phyloP scores from a whole-genome alignment of 805 yeast species.

The Naumovozyma dairenensis region DNA sequence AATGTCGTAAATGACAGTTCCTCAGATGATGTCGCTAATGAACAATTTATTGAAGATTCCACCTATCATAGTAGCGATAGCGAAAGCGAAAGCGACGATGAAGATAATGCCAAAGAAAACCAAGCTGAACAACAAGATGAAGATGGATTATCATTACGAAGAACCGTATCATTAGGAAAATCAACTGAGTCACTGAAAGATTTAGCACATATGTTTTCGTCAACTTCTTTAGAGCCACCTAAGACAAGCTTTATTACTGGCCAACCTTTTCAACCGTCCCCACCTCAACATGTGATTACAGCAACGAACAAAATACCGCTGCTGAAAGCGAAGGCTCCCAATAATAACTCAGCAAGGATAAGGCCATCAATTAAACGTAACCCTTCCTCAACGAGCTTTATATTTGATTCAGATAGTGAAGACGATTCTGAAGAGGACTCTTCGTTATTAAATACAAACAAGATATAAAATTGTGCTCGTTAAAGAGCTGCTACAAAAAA shows the following conservation, averaged over 20 bases:
- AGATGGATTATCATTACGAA: conserved; percentile 12
- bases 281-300: no score
- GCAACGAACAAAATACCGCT: no score
- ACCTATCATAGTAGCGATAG: conserved; percentile 15
- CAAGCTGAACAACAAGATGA: no score
- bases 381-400: conserved; percentile 19
- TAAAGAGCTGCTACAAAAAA: background rate
- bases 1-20: conserved; percentile 3
- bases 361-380: conserved; percentile 8
- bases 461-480: background rate
- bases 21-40: conserved; percentile 13
- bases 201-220: conserved; percentile 9
- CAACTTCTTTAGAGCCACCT: conserved; percentile 5
- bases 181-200: conserved; percentile 20
- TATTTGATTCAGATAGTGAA: conserved; percentile 26
- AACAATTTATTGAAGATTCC: conserved; percentile 20
- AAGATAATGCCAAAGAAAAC: conserved; percentile 4
- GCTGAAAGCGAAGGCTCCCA: conserved; percentile 9
- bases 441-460: background rate
- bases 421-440: conserved; percentile 7
- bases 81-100: conserved; percentile 17
- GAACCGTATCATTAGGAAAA: conserved; percentile 25
- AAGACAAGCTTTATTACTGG: conserved; percentile 26
- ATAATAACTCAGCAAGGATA: conserved; percentile 2
- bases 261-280: conserved; percentile 15